Evolutionary conservation across 1,284 basidiomycete species (phyloP), one percentile per base, ranked within the genome.

Genomic region (Cystobasidium slooffiae): DNA sequence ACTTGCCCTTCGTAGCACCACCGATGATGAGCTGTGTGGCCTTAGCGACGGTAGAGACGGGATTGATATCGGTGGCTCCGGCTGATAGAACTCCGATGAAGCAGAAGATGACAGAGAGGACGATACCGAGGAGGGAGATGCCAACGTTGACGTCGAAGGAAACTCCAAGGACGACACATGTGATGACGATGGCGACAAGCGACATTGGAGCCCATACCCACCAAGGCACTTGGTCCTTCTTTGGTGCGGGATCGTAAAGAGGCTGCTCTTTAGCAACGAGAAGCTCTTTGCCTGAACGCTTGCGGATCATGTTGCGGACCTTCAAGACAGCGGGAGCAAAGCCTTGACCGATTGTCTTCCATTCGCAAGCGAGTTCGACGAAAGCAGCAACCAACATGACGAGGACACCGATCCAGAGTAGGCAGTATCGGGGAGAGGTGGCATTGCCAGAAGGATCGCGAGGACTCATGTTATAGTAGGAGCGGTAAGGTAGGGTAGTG

Each of bases 351-450:
- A 79, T 77, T 44, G 80, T 66, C 75, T 76, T 75, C 79, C 78
- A 76, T 82, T 77, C 73, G 80, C 77, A 79, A 62, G 69, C 76
- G 51, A 82, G 68, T 77, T 82, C 81, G 52, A 79, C 79, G 68
- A 82, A 82, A 63, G 81, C 81, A 75, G 80, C 80, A 67, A 80
- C 78, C 62, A 83, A 77, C 81, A 83, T 82, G 79, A 83, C 80
- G n/a, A 83, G 76, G 24, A 89, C 87, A 78, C 88, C 89, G 47
- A 88, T 88, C 88, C 88, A 90, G 51, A 90, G 83, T 43, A 89
- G 83, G 88, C 88, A 89, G 83, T 89, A 89, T 46, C 88, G 85
- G 14, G 88, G 88, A 1, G 87, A 88, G 1, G 88, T 87, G 0
- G 75, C 72, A 31, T 82, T 82, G 72, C 84, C 52, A 6, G 61